These are phyloP conservation scores for Schizosaccharomyces versatilis DNA, from an alignment of 1,139 yeast species.

Conservation along the genomic window DNA sequence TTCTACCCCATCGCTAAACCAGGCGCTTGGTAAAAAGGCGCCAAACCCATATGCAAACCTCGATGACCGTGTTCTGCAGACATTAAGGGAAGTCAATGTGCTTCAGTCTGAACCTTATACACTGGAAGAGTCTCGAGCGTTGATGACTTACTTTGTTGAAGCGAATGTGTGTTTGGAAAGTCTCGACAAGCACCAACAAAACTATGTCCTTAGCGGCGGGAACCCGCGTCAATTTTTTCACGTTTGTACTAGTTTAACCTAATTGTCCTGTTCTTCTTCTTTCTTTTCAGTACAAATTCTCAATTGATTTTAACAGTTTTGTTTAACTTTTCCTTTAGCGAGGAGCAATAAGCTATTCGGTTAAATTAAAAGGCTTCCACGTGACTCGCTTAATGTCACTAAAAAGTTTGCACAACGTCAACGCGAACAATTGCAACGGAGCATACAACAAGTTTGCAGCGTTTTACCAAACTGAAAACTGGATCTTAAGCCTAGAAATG, in stretches of 20 bases:
- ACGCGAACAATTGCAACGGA: too few species aligned
- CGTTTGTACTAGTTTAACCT: background rate
- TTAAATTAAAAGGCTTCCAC: too few species aligned
- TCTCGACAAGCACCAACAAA: background rate
- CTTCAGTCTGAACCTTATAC: background rate
- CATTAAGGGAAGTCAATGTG: background rate
- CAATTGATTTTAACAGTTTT: background rate
- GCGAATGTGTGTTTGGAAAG: background rate
- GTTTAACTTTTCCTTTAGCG: too few species aligned
- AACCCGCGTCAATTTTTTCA: background rate
- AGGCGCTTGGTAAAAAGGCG: slow-evolving; percentile 3
- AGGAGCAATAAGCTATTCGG: too few species aligned
- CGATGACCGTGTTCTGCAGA: background rate
- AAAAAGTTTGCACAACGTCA: too few species aligned
- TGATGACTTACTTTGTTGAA: background rate
- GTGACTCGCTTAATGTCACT: too few species aligned
- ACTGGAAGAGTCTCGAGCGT: background rate
- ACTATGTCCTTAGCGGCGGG: slow-evolving; percentile 1
- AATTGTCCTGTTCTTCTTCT: background rate
- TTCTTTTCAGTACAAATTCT: background rate
- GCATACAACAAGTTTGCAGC: too few species aligned
- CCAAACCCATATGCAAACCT: slow-evolving; percentile 1
- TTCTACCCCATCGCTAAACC: slow-evolving; percentile 1
- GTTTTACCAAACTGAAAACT: too few species aligned
- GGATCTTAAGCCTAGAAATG: too few species aligned